These are phyloP conservation scores for Penicillium egyptiacum DNA, from an alignment of 495 filamentous ascomycete genomes.

Conservation along the genomic window DNA sequence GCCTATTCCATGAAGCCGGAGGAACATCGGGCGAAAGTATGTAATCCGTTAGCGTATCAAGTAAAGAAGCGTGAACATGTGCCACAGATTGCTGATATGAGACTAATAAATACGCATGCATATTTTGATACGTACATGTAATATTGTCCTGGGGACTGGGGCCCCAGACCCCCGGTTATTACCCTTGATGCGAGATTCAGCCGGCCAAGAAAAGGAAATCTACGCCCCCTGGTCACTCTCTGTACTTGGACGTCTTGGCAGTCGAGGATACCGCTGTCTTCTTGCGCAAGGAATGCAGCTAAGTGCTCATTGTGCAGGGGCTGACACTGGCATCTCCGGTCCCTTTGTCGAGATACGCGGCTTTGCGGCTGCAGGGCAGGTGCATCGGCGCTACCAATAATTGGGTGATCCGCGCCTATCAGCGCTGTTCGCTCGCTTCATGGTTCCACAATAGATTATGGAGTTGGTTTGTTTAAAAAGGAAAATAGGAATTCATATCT, in stretches of 20 bases:
- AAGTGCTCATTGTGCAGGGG: slow-evolving; percentile 4
- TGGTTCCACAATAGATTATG: not conserved
- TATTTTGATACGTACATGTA: not conserved
- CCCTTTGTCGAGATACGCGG: slow-evolving; percentile 14
- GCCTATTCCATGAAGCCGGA: not conserved
- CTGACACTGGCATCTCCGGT: slow-evolving; percentile 16
- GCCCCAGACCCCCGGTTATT: slow-evolving; percentile 6
- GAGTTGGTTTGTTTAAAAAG: not conserved
- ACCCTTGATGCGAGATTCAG: slow-evolving; percentile 2
- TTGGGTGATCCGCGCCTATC: slow-evolving; percentile 31
- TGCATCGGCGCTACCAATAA: slow-evolving; percentile 21
- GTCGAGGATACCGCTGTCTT: slow-evolving; percentile 1
- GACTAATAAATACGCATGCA: not conserved
- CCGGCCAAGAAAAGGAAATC: not conserved
- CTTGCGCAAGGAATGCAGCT: slow-evolving; percentile 8
- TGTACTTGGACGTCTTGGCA: not conserved
- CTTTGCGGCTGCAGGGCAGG: slow-evolving; percentile 26
- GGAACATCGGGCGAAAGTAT: slow-evolving; percentile 6
- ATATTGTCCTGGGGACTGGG: not conserved
- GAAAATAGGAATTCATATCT: not conserved
- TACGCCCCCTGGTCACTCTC: not conserved
- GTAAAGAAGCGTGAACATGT: slow-evolving; percentile 20
- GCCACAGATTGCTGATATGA: slow-evolving; percentile 1
- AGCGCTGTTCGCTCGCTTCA: slow-evolving; percentile 9
- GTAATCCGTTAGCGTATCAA: not conserved